A percentile compares a stretch with the other conserved stretches of the same genome.
Conservation (phyloP, 2,329 filamentous ascomycete species). For the Phialocephala subalpina region DNA sequence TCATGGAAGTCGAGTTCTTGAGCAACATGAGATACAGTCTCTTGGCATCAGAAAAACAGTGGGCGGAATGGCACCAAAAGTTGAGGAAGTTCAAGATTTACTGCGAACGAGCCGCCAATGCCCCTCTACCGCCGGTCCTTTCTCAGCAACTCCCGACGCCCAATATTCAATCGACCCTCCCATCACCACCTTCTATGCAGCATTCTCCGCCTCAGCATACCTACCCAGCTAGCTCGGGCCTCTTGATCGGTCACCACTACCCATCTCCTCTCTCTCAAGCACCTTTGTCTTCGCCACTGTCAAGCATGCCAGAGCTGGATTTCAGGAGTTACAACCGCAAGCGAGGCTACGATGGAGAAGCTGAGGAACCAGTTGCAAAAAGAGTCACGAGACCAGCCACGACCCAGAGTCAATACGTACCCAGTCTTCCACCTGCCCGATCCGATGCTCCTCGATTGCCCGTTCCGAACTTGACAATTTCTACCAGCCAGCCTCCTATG, state of each 20-base stretch:
- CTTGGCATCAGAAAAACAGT: constrained; percentile 84
- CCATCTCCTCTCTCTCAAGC: constrained; percentile 49
- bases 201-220: constrained; percentile 53
- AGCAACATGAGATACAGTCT: constrained; percentile 98
- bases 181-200: constrained; percentile 60
- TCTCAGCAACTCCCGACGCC: constrained; percentile 40
- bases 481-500: constrained; percentile 41
- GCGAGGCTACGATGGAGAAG: constrained; percentile 63
- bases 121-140: constrained; percentile 36
- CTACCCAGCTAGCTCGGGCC: constrained; percentile 43
- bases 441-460: constrained; percentile 64
- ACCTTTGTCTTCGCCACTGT: constrained; percentile 36
- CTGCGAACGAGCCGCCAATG: constrained; percentile 40
- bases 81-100: constrained; percentile 84
- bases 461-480: constrained; percentile 71
- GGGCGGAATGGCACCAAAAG: constrained; percentile 86
- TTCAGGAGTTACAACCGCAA: constrained; percentile 54
- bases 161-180: constrained; percentile 51
- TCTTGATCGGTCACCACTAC: constrained; percentile 43
- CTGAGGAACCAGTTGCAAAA: constrained; percentile 65
- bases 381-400: constrained; percentile 39
- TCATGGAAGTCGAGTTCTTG: constrained; percentile 99
- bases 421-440: constrained; percentile 31
- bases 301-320: constrained; percentile 50
- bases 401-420: constrained; percentile 22